Evolutionary conservation across 441 rosid species (phyloP).

Genomic region (Geranium incanum): DNA sequence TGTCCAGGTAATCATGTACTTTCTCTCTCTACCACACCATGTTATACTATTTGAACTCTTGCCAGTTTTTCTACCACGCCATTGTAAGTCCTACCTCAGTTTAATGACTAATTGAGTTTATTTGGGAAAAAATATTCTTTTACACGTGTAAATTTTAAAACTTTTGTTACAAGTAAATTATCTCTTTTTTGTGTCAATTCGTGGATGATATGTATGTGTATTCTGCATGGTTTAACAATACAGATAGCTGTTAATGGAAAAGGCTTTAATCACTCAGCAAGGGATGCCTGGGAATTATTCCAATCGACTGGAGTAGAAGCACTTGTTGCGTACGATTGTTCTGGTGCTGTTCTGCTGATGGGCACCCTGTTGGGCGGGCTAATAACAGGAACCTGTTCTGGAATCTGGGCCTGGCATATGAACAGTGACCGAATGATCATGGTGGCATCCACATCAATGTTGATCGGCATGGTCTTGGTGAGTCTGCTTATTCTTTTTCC

Average conservation of each 20-base stretch:
- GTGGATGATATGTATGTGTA: conserved; percentile 10
- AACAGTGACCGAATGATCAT: conserved; percentile 55
- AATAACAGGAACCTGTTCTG: conserved; percentile 75
- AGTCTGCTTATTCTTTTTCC: conserved; percentile 18
- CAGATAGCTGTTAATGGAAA: conserved; percentile 93
- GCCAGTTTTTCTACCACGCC: too few species aligned
- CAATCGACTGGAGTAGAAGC: conserved; percentile 98
- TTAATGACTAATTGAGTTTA: too few species aligned
- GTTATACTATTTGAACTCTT: too few species aligned
- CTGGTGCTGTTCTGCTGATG: conserved; percentile 90
- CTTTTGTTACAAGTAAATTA: not conserved
- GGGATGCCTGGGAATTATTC: conserved; percentile 95
- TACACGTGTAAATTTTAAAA: too few species aligned
- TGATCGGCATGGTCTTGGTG: conserved; percentile 96
- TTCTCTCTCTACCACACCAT: not conserved
- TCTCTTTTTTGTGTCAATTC: not conserved
- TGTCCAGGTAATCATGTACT: conserved; percentile 59
- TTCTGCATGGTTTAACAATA: conserved; percentile 6
- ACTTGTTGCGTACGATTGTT: conserved; percentile 88
- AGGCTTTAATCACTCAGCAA: conserved; percentile 84
- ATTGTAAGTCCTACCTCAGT: too few species aligned
- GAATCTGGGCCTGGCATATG: conserved; percentile 70
- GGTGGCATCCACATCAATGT: conserved; percentile 87
- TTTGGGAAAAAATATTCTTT: too few species aligned
- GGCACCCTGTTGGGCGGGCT: conserved; percentile 85